Conservation (phyloP, 768 basidiomycete genomes). For the Boletus edulis region DNA sequence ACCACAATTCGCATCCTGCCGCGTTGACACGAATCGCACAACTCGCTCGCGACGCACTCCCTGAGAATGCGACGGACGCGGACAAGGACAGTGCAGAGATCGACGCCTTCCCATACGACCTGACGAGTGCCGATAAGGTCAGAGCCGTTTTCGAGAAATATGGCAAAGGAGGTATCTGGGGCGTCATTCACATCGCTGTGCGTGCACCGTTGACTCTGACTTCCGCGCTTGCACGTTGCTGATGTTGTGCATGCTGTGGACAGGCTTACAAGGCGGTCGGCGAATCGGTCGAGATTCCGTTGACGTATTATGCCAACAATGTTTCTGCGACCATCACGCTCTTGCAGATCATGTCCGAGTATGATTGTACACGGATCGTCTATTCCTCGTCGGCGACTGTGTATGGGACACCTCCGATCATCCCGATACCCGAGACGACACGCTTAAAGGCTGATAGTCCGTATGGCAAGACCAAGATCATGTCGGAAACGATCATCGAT, state of each 20-base stretch:
- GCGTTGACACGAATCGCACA: slow-evolving; percentile 75
- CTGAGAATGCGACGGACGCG: slow-evolving; percentile 56
- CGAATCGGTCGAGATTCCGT: slow-evolving; percentile 89
- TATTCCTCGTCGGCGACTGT: slow-evolving; percentile 99
- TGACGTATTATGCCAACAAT: slow-evolving; percentile 94
- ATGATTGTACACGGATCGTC: slow-evolving; percentile 81
- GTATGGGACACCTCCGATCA: slow-evolving; percentile 87
- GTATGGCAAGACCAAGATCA: slow-evolving; percentile 95
- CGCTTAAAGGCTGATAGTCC: slow-evolving; percentile 86
- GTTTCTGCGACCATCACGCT: slow-evolving; percentile 86
- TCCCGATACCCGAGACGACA: slow-evolving; percentile 93
- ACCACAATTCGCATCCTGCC: slow-evolving; percentile 83
- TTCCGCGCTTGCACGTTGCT: no score
- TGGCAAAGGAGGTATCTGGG: slow-evolving; percentile 91
- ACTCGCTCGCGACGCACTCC: slow-evolving; percentile 74
- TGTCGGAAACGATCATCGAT: slow-evolving; percentile 86
- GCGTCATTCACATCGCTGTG: slow-evolving; percentile 93
- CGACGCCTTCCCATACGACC: slow-evolving; percentile 67
- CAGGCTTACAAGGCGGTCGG: slow-evolving; percentile 98
- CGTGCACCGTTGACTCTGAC: slow-evolving; percentile 29
- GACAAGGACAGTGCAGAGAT: slow-evolving; percentile 75
- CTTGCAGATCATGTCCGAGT: slow-evolving; percentile 82
- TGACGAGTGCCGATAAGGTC: slow-evolving; percentile 71
- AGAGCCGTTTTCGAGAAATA: slow-evolving; percentile 80
- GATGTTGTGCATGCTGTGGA: slow-evolving; percentile 56